phyloP scores from a whole-genome alignment of 2,329 filamentous ascomycete species.

The Colletotrichum shisoi region DNA sequence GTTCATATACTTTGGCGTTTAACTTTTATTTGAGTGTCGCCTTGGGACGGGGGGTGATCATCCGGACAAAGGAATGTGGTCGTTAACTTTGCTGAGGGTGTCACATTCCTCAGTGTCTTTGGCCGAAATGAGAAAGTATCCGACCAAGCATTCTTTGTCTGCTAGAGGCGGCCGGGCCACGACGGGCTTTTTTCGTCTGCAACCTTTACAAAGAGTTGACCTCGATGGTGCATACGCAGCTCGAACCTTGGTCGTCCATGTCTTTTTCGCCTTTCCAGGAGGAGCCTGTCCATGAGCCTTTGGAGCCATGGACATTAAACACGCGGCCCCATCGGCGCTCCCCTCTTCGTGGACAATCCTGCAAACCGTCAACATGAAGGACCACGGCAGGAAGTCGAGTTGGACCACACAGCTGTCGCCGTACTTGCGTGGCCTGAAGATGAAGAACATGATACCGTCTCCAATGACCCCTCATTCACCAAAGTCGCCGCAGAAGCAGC shows the following conservation, averaged over 20 bases:
- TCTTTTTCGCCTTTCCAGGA: slow-evolving; percentile 4
- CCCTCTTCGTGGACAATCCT: slow-evolving; percentile 32
- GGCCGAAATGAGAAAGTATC: slow-evolving; percentile 37
- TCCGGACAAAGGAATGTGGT: slow-evolving; percentile 38
- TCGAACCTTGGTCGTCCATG: slow-evolving; percentile 21
- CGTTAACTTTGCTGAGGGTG: slow-evolving; percentile 32
- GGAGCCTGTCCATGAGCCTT: not conserved
- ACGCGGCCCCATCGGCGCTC: slow-evolving; percentile 27
- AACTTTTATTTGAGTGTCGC: slow-evolving; percentile 8
- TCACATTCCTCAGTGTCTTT: slow-evolving; percentile 38
- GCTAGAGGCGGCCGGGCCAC: slow-evolving; percentile 23
- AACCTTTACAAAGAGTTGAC: slow-evolving; percentile 37
- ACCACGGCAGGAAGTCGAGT: slow-evolving; percentile 32
- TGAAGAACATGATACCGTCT: slow-evolving; percentile 28
- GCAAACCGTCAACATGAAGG: slow-evolving; percentile 37
- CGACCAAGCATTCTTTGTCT: slow-evolving; percentile 37
- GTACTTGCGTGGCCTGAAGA: slow-evolving; percentile 28
- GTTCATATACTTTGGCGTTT: slow-evolving; percentile 36
- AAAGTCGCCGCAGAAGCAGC: slow-evolving; percentile 8
- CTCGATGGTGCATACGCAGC: slow-evolving; percentile 35
- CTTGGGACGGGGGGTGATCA: slow-evolving; percentile 31
- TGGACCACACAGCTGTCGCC: slow-evolving; percentile 36
- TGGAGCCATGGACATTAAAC: slow-evolving; percentile 37
- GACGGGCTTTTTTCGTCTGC: slow-evolving; percentile 29
- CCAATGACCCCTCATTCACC: slow-evolving; percentile 27